Percentiles rank a stretch among this genome's conserved stretches.
These are phyloP conservation scores for Paraglomus occultum DNA, from an alignment of 192 early-diverging fungal genomes.

Conservation along the genomic window DNA sequence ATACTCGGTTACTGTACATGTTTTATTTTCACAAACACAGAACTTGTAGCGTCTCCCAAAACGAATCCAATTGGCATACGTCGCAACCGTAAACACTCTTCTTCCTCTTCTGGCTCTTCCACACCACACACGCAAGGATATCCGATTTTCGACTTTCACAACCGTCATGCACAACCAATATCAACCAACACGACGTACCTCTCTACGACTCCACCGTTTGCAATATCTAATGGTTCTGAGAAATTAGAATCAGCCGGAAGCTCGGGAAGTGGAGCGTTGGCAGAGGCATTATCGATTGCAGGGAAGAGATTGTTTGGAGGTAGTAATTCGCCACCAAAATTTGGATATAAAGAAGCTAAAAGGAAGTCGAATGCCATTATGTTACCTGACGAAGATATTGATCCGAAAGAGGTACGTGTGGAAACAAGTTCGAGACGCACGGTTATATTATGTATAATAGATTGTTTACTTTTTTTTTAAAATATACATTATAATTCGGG, in stretches of 20 bases:
- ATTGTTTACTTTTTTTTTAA: too few relatives aligned
- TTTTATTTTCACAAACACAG: constrained; percentile 22
- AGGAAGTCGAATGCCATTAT: constrained; percentile 18
- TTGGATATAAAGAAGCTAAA: constrained; percentile 35
- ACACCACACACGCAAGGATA: too few relatives aligned
- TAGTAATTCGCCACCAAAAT: constrained; percentile 48
- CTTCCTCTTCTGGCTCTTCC: too few relatives aligned
- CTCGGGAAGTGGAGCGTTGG: constrained; percentile 46
- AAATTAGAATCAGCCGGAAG: constrained; percentile 35
- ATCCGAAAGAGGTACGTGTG: constrained; percentile 27
- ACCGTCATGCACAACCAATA: constrained; percentile 33
- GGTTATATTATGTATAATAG: too few relatives aligned
- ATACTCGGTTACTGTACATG: not conserved
- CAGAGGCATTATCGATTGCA: constrained; percentile 53
- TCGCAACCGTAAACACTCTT: too few relatives aligned
- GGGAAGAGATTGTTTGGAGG: constrained; percentile 54
- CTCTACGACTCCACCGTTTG: constrained; percentile 44
- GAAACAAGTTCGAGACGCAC: too few relatives aligned
- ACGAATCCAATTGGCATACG: not conserved
- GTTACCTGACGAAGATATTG: constrained; percentile 5
- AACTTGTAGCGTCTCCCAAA: constrained; percentile 32
- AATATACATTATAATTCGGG: constrained; percentile 22
- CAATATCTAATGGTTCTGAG: constrained; percentile 35
- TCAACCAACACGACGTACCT: constrained; percentile 27
- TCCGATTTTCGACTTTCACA: constrained; percentile 19